Evolutionary conservation across 2,329 filamentous ascomycete species (phyloP).

Genomic region (Claviceps spartinae): DNA sequence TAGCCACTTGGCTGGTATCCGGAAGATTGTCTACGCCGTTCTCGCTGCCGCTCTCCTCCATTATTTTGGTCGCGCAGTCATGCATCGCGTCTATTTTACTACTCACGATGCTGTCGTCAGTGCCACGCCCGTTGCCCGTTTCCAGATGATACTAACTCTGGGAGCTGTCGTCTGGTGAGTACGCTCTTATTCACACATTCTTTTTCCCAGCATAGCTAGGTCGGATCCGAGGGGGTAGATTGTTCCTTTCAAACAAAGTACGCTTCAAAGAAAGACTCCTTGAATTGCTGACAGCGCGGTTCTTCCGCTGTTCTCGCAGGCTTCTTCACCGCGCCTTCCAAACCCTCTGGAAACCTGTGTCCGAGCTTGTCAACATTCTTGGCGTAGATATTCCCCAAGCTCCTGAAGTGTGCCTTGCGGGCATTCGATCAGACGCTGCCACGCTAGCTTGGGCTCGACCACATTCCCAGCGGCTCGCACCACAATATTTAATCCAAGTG

Average conservation of each 20-base stretch:
- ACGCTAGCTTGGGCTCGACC: slow-evolving; percentile 84
- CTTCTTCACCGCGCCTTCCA: slow-evolving; percentile 75
- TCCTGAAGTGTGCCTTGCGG: slow-evolving; percentile 80
- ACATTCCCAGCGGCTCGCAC: slow-evolving; percentile 49
- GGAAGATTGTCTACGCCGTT: slow-evolving; percentile 19
- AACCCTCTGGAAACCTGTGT: slow-evolving; percentile 80
- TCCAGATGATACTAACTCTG: slow-evolving; percentile 41
- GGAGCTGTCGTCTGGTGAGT: slow-evolving; percentile 41
- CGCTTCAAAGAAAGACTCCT: neutral
- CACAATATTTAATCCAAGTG: slow-evolving; percentile 83
- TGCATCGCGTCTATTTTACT: slow-evolving; percentile 16
- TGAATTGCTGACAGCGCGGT: neutral
- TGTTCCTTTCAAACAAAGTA: neutral
- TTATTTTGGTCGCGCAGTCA: slow-evolving; percentile 18
- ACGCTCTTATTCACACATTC: neutral
- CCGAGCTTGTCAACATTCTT: slow-evolving; percentile 78
- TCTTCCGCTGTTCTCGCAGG: slow-evolving; percentile 32
- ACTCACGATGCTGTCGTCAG: slow-evolving; percentile 27
- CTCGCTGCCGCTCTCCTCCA: slow-evolving; percentile 20
- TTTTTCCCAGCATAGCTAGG: neutral
- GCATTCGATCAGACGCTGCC: slow-evolving; percentile 75
- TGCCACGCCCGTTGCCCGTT: slow-evolving; percentile 32
- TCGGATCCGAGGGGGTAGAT: no score
- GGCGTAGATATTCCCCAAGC: slow-evolving; percentile 87
- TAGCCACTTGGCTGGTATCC: slow-evolving; percentile 19